Base-by-base conservation (phyloP, 495 filamentous ascomycete species). In the Hypomontagnella monticulosa region DNA sequence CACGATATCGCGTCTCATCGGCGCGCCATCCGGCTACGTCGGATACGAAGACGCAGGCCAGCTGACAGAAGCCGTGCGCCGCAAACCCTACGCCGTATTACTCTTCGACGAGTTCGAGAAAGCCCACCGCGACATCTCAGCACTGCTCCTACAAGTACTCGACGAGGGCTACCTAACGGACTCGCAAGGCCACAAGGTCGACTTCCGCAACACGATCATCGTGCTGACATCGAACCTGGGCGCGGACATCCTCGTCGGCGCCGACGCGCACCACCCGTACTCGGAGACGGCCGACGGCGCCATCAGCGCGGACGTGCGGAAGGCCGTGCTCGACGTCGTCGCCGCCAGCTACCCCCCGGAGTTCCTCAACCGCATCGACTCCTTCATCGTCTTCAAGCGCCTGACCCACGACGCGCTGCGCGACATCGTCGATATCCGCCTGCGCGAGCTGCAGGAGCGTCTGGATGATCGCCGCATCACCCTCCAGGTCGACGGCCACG, bases 21-120 rank as follows among this genome's bases (percentile, higher is more conserved):
- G 95, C 32, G 88, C 90, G 14, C 95, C 94, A 0, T 93, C 94
- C 11, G 94, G 94, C 11, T 97, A 97, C 76, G 88, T 99, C 16
- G 95, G 95, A 7, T 99, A 99, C 72, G 95, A 99, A 36, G 95
- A 99, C 74, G 93, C 94, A 15, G 95, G 95, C 6, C 95, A 99
- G 75, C 84, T 99, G 5, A 98, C 95, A 1, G 95, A 99, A 74
- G 95, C 95, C 15, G 93, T 99, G 2, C 84, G 95, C 44, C 86
- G 95, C 50, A 99, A 98, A 73, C 95, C 95, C 1, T 98, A 99
- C 69, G 95, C 95, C 1, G 91, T 99, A 4, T 80, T 99, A 0
- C 81, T 99, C 1, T 96, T 99, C 64, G 95, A 99, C 77, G 95
- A 98, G 69, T 99, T 97, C 71, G 94, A 98, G 74, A 97, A 99